Conservation (phyloP, 371 early-diverging fungal genomes). For the Mortierella sp. region DNA sequence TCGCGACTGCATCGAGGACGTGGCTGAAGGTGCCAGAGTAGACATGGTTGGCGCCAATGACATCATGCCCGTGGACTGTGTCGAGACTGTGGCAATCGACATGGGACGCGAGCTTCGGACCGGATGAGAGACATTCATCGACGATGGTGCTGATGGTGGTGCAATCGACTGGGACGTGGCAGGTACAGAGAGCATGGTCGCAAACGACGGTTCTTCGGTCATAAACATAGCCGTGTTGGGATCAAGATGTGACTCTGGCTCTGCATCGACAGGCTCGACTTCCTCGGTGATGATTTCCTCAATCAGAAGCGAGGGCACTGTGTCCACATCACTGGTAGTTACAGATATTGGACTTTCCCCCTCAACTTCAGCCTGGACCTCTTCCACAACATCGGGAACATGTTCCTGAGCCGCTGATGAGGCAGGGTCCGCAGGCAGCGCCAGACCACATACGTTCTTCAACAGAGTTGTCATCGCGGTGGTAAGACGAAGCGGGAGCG, state of each 20-base stretch:
- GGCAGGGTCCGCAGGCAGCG: conserved; percentile 4
- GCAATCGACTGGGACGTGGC: not conserved
- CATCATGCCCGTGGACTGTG: conserved; percentile 43
- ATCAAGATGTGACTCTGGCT: not conserved
- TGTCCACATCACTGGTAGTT: not conserved
- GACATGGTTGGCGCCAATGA: conserved; percentile 47
- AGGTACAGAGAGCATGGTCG: not conserved
- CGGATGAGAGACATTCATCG: too few species aligned
- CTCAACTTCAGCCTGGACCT: conserved; percentile 16
- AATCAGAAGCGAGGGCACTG: conserved; percentile 5
- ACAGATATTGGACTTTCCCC: too few species aligned
- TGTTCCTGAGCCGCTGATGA: not conserved
- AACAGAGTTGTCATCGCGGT: conserved; percentile 25
- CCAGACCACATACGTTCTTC: conserved; percentile 31
- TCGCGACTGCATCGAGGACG: conserved; percentile 31
- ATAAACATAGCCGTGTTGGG: conserved; percentile 1
- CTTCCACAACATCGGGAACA: conserved; percentile 23
- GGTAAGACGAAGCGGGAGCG: conserved; percentile 27
- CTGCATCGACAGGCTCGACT: conserved; percentile 9
- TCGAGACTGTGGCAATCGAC: conserved; percentile 37
- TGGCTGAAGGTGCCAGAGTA: conserved; percentile 42
- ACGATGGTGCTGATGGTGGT: too few species aligned
- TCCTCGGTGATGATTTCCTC: conserved; percentile 29
- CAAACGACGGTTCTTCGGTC: conserved; percentile 3
- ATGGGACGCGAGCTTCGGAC: conserved; percentile 20